A percentile compares a stretch with the other conserved stretches of the same genome.
Evolutionary conservation across 495 filamentous ascomycete genomes (phyloP).

Genomic region (Copromyces sp.): DNA sequence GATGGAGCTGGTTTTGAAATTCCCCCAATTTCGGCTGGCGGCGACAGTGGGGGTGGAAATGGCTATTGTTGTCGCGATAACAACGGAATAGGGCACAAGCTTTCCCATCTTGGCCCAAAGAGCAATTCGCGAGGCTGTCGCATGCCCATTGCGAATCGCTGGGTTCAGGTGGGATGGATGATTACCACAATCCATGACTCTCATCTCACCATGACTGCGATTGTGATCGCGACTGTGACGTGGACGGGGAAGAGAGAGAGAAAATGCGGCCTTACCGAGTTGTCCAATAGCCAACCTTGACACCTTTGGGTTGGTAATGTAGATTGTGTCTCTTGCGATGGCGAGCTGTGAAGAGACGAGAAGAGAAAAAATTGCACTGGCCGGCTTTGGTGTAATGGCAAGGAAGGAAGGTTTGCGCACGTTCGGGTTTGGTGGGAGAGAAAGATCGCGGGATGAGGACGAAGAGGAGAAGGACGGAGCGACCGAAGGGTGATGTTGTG

Average conservation of each 20-base stretch:
- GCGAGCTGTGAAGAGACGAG: not conserved
- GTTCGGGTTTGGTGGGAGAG: not conserved
- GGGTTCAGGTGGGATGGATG: not conserved
- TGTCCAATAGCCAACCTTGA: not conserved
- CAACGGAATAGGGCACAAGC: not conserved
- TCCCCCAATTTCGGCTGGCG: constrained; percentile 16
- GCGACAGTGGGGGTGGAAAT: constrained; percentile 13
- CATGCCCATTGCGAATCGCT: not conserved
- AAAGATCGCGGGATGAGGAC: not conserved
- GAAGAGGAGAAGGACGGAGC: not conserved
- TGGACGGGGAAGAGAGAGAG: not conserved
- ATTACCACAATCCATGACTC: not conserved
- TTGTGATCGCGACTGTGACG: not conserved
- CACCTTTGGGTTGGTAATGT: not conserved
- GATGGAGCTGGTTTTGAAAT: not conserved
- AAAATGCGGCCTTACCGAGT: not conserved
- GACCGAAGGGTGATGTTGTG: not conserved
- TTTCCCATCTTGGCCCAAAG: not conserved
- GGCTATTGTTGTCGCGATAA: not conserved
- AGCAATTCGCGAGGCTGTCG: not conserved
- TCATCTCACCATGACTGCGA: not conserved
- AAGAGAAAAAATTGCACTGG: not conserved
- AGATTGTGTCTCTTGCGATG: not conserved
- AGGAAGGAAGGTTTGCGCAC: not conserved
- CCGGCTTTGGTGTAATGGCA: not conserved